A percentile compares a stretch with the other conserved stretches of the same genome.
Evolutionary conservation across 2,329 filamentous ascomycete species (phyloP).

Genomic region (Ophiostoma ulmi): DNA sequence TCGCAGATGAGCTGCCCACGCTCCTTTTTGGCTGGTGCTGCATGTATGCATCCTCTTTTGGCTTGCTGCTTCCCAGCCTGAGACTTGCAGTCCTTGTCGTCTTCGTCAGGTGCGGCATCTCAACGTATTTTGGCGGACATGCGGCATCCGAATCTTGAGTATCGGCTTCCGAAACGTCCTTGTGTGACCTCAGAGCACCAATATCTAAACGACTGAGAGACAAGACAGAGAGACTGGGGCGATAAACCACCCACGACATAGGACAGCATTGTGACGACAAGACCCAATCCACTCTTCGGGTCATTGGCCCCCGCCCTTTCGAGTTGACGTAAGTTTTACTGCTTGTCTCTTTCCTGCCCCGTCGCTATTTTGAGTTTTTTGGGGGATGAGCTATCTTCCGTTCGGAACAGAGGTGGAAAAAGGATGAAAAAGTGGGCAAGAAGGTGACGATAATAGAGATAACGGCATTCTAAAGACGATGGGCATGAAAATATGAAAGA

Average conservation of each 20-base stretch:
- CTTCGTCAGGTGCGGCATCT: neutral
- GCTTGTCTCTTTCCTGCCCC: neutral
- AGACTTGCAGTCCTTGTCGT: neutral
- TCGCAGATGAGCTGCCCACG: neutral
- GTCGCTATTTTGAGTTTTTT: neutral
- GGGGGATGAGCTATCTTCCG: conserved; percentile 6
- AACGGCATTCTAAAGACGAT: neutral
- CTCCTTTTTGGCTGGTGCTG: neutral
- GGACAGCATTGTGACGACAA: neutral
- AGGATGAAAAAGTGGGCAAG: neutral
- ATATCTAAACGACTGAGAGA: neutral
- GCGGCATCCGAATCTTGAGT: neutral
- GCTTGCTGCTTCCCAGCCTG: neutral
- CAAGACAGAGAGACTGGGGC: neutral
- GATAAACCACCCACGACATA: neutral
- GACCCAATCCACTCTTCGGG: neutral
- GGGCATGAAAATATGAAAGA: neutral
- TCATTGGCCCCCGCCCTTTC: neutral
- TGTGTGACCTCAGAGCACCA: neutral
- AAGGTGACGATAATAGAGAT: neutral
- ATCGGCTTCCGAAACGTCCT: neutral
- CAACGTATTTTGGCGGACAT: neutral
- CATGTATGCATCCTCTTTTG: neutral
- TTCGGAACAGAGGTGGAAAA: conserved; percentile 9
- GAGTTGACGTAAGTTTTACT: neutral